phyloP scores from a whole-genome alignment of 495 filamentous ascomycete species.

The Amphirosellinia nigrospora region DNA sequence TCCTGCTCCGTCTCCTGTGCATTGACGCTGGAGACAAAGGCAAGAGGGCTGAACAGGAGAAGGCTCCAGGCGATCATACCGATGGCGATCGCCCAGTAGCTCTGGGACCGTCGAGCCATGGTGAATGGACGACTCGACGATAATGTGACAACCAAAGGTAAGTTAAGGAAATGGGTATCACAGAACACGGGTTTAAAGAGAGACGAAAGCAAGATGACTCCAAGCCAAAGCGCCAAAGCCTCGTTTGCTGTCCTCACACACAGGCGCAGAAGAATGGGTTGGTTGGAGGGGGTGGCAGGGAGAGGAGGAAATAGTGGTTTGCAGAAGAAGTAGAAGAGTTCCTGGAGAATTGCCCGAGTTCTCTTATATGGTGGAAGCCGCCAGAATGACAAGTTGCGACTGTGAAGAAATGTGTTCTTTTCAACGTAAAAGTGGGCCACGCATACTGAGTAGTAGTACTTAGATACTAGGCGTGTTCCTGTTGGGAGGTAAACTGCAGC shows the following conservation, averaged over 20 bases:
- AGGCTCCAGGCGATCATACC: constrained; percentile 84
- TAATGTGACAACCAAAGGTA: constrained; percentile 15
- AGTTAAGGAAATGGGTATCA: constrained; percentile 16
- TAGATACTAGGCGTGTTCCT: neutral
- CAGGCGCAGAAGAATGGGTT: constrained; percentile 28
- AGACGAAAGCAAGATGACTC: constrained; percentile 19
- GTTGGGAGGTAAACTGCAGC: neutral
- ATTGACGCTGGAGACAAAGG: constrained; percentile 75
- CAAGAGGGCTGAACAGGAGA: constrained; percentile 73
- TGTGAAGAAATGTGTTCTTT: constrained; percentile 28
- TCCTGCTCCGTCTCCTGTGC: constrained; percentile 74
- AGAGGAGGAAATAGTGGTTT: constrained; percentile 20
- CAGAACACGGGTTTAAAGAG: constrained; percentile 22
- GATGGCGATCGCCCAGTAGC: constrained; percentile 61
- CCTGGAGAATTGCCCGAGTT: constrained; percentile 9
- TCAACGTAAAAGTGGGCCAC: constrained; percentile 22
- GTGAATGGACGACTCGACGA: constrained; percentile 31
- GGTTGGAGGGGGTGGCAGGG: constrained; percentile 13
- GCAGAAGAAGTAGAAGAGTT: neutral
- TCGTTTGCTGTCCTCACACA: constrained; percentile 20
- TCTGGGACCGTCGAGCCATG: constrained; percentile 61
- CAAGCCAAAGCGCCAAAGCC: constrained; percentile 22
- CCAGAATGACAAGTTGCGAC: constrained; percentile 30
- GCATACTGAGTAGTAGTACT: neutral
- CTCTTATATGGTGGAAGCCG: constrained; percentile 29